Conservation (phyloP, 2,329 filamentous ascomycete species). For the Amauroascus niger region DNA sequence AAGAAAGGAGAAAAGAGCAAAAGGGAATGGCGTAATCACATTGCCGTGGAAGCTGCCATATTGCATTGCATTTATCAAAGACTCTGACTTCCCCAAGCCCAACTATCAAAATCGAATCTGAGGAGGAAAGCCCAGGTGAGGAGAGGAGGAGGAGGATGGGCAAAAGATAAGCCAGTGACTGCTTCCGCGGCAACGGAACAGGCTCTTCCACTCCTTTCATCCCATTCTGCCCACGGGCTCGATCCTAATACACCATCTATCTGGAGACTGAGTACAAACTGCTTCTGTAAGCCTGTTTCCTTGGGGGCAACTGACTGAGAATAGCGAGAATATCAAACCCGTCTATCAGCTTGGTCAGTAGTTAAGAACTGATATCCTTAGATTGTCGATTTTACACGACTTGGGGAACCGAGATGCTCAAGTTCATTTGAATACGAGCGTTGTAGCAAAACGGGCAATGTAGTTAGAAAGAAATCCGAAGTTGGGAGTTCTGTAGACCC, state of each 20-base stretch:
- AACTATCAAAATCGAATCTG: background rate
- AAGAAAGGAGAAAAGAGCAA: background rate
- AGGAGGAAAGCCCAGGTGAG: background rate
- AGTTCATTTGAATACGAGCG: too few relatives aligned
- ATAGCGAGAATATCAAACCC: too few relatives aligned
- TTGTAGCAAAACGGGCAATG: too few relatives aligned
- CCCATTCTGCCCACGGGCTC: background rate
- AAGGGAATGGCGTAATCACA: background rate
- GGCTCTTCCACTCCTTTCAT: background rate
- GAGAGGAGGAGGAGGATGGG: background rate
- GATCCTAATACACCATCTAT: background rate
- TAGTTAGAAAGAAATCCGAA: too few relatives aligned
- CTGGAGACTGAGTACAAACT: background rate
- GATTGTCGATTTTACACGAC: too few relatives aligned
- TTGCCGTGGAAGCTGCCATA: constrained; percentile 8
- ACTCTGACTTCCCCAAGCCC: background rate
- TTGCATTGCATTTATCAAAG: background rate
- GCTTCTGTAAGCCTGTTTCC: background rate
- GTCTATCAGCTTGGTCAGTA: too few relatives aligned
- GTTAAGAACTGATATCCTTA: too few relatives aligned
- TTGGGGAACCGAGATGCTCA: too few relatives aligned
- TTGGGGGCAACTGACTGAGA: background rate
- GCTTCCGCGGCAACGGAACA: background rate
- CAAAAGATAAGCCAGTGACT: background rate
- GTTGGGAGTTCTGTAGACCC: too few relatives aligned